Evolutionary conservation across 176 grass and related monocot species (phyloP), one percentile per base, ranked within the genome.

Genomic region (Rhynchospora tenuis): DNA sequence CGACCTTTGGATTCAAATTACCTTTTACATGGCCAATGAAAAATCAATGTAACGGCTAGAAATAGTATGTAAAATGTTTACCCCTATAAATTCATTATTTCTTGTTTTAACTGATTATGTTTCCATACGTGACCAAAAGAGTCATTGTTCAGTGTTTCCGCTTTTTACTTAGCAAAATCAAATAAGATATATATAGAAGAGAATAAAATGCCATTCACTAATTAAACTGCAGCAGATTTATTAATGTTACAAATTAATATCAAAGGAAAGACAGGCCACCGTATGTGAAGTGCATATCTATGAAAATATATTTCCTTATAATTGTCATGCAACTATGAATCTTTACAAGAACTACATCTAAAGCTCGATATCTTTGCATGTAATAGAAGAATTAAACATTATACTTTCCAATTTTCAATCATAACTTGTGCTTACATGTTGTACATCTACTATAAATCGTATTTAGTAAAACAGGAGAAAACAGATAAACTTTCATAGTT

Each of bases 401-500:
- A 48, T 19, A 31, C 51, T 46, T 42, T 59, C 29, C 27, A 60
- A 60, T 63, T 81, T 38, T 23, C 27, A 63, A 81, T 43, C 55
- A 81, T 58, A 80, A 3, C 3, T 81, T 59, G 17, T 9, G 59
- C 5, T 1, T 2, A 57, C 55, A 81, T 20, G 55, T 57, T 16
- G 24, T 60, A 51, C 38, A 58, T 81, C 16, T 63, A 24, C 78
- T 81, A 81, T 81, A 81, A 45, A 81, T 81, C 17, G 14, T 17
- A 33, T 43, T 60, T 43, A 79, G 14, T 61, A 63, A 60, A 81
- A 43, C 29, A 12, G 27, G 12, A 63, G 29, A 81, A 81, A 62
- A 63, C 27, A 81, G 3, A 80, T 13, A 9, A 58, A 17, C 29
- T 52, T 57, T 79, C 76, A 59, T 59, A 80, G 43, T 47, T 60